Evolutionary conservation across 2,329 filamentous ascomycete species (phyloP).

Genomic region (Aspergillus luchuensis): DNA sequence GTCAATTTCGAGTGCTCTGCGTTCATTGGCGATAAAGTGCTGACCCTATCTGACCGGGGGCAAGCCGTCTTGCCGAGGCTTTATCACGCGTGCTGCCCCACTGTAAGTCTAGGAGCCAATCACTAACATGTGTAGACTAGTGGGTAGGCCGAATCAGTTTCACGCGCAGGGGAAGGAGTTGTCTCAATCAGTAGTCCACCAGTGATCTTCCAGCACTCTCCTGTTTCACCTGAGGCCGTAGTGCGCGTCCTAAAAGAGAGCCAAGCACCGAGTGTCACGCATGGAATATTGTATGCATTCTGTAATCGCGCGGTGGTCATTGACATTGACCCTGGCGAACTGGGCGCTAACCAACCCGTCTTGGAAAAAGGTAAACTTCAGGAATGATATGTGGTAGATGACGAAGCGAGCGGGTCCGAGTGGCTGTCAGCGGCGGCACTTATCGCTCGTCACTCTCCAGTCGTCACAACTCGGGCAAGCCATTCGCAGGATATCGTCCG

Average conservation of each 20-base stretch:
- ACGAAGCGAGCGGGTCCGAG: constrained; percentile 7
- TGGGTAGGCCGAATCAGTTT: background rate
- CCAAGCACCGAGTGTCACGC: too few species aligned
- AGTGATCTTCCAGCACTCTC: background rate
- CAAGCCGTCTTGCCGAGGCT: background rate
- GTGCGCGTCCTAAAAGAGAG: background rate
- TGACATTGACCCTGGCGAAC: background rate
- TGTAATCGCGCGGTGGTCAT: background rate
- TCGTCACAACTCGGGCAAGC: background rate
- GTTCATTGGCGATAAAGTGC: background rate
- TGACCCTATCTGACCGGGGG: background rate
- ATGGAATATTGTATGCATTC: background rate
- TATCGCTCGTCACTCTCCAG: background rate
- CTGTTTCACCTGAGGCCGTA: background rate
- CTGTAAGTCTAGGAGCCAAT: background rate
- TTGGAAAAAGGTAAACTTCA: background rate
- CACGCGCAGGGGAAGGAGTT: background rate
- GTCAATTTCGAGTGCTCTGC: background rate
- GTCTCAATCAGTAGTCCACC: background rate
- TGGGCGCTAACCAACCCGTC: background rate
- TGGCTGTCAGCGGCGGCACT: background rate
- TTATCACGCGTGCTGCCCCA: background rate
- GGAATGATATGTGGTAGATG: background rate
- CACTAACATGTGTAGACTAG: background rate
- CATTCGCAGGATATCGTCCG: background rate